Conservation (phyloP, 164 flowering plant species). For the Stephania japonica region DNA sequence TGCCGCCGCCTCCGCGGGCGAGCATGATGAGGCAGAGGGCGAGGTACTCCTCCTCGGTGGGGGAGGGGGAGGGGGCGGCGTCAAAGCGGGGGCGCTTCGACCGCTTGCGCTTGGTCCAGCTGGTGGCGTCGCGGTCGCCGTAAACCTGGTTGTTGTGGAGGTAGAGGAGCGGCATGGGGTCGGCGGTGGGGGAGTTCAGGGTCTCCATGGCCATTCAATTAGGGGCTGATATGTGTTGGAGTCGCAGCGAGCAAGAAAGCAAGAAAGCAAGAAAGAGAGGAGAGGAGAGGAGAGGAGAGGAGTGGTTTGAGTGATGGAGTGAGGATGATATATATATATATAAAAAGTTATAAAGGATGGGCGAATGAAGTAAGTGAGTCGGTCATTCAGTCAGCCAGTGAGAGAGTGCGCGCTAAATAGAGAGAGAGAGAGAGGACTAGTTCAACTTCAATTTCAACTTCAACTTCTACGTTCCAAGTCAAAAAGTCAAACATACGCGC, state of each 20-base stretch:
- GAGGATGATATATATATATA: too few species aligned
- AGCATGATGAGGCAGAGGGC: slow-evolving; percentile 66
- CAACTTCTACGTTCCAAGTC: slow-evolving; percentile 3
- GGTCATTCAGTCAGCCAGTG: slow-evolving; percentile 9
- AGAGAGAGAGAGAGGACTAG: neutral
- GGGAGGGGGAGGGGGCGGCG: slow-evolving; percentile 13
- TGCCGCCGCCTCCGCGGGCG: slow-evolving; percentile 35
- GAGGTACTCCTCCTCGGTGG: slow-evolving; percentile 53
- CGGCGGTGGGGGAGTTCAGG: slow-evolving; percentile 33
- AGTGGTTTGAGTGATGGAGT: slow-evolving; percentile 18
- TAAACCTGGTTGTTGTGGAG: slow-evolving; percentile 2
- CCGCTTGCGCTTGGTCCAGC: slow-evolving; percentile 46
- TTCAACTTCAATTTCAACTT: neutral
- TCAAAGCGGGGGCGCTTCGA: slow-evolving; percentile 40
- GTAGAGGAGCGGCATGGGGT: neutral
- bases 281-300: slow-evolving; percentile 43
- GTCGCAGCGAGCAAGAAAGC: neutral
- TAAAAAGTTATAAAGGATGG: too few species aligned
- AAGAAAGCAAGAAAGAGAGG: slow-evolving; percentile 6
- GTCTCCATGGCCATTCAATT: slow-evolving; percentile 60
- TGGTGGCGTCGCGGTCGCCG: slow-evolving; percentile 12
- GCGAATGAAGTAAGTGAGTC: neutral
- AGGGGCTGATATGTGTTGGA: too few species aligned
- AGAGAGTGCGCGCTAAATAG: neutral
- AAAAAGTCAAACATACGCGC: slow-evolving; percentile 2